These are phyloP conservation scores for Annulohypoxylon stygium DNA, from an alignment of 495 filamentous ascomycete species.

Conservation along the genomic window DNA sequence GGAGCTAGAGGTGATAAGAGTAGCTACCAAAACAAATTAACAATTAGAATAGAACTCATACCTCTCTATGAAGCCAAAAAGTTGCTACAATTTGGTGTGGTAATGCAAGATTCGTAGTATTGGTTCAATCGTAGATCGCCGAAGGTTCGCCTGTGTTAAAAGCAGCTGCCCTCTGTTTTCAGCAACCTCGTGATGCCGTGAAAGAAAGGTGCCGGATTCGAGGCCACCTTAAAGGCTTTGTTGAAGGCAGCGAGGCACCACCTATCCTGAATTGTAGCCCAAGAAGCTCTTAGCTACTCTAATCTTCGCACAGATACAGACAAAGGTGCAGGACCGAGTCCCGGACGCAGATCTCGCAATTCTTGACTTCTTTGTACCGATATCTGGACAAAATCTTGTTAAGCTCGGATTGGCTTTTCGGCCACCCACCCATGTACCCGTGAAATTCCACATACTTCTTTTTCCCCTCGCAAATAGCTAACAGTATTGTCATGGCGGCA, in stretches of 20 bases:
- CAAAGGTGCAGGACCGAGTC: conserved; percentile 25
- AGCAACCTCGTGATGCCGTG: background rate
- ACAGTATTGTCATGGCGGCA: conserved; percentile 14
- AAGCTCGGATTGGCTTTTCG: conserved; percentile 15
- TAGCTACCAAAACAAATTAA: background rate
- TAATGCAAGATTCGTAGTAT: background rate
- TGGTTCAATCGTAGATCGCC: background rate
- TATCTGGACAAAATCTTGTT: conserved; percentile 29
- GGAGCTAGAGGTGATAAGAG: background rate
- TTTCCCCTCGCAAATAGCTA: background rate
- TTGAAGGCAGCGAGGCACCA: conserved; percentile 4
- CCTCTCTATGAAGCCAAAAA: background rate
- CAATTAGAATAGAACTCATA: background rate
- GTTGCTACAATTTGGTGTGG: background rate
- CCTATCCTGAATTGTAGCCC: background rate
- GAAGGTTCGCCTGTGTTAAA: background rate
- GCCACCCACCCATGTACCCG: background rate
- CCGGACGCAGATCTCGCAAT: conserved; percentile 28
- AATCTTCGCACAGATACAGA: conserved; percentile 15
- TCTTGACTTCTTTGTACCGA: conserved; percentile 32
- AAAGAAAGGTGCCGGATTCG: conserved; percentile 35
- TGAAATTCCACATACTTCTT: background rate
- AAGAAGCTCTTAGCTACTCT: conserved; percentile 3
- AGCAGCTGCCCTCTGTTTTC: conserved; percentile 29
- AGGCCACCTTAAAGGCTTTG: background rate